Evolutionary conservation across 1,284 basidiomycete genomes (phyloP).

Genomic region (Entoloma clypeatum): DNA sequence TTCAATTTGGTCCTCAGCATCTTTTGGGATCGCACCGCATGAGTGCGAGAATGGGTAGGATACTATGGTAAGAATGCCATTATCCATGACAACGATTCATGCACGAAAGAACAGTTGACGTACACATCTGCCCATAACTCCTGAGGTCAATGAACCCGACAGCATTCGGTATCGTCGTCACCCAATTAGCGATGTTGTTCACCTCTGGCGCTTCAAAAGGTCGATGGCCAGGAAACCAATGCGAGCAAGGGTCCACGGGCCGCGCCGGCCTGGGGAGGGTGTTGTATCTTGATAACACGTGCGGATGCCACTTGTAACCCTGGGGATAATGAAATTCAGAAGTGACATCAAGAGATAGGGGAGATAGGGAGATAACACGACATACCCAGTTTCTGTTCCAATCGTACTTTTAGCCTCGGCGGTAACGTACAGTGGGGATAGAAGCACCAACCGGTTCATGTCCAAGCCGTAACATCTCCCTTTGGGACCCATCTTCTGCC

Average conservation of each 20-base stretch:
- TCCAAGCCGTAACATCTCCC: slow-evolving; percentile 69
- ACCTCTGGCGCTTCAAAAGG: slow-evolving; percentile 78
- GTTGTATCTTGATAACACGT: too few relatives aligned
- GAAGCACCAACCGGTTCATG: slow-evolving; percentile 57
- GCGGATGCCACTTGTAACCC: slow-evolving; percentile 66
- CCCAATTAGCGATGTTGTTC: slow-evolving; percentile 69
- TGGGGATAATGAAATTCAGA: slow-evolving; percentile 21
- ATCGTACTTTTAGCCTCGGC: background rate
- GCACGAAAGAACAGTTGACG: slow-evolving; percentile 25
- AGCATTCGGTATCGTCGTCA: slow-evolving; percentile 51
- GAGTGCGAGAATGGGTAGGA: slow-evolving; percentile 73
- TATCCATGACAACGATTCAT: slow-evolving; percentile 1
- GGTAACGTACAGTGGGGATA: background rate
- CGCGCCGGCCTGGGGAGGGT: slow-evolving; percentile 27
- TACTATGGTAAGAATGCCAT: slow-evolving; percentile 35
- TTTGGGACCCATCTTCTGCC: slow-evolving; percentile 51
- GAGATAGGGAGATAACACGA: slow-evolving; percentile 10
- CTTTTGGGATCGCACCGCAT: slow-evolving; percentile 63
- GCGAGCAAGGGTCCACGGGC: slow-evolving; percentile 59
- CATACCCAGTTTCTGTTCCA: slow-evolving; percentile 58
- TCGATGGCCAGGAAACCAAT: slow-evolving; percentile 68
- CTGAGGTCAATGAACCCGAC: slow-evolving; percentile 73
- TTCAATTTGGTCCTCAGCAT: slow-evolving; percentile 82
- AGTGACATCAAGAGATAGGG: slow-evolving; percentile 4
- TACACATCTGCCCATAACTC: slow-evolving; percentile 82